Base-by-base conservation (phyloP, 2,329 filamentous ascomycete genomes). In the Penicillium sp. region DNA sequence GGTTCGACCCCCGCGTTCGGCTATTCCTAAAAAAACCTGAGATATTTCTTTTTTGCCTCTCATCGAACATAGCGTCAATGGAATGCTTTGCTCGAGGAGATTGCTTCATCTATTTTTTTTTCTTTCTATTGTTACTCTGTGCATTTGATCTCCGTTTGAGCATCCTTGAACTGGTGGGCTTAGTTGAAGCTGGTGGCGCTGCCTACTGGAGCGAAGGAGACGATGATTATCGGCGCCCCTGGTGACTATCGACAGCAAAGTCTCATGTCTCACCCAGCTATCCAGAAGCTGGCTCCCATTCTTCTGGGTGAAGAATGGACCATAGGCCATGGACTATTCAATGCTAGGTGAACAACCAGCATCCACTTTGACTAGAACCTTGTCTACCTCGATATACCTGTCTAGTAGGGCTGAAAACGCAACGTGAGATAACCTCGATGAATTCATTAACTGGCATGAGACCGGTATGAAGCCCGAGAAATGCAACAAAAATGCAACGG, bases 1-100 rank as follows among this genome's bases (percentile, higher is more conserved):
- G 69, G 70, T 72, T 73, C 70, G 66, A 73, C 65, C 70, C 70
- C 70, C 70, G 66, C 70, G 69, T 73, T 71, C 62, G 70, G 69
- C 69, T 72, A 54, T 63, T 62, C 55, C 58, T 63, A 57, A 55
- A 60, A 56, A 50, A 42, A 49, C 51, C 47, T 52, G 53, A 62
- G 58, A 57, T 52, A 26, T 28, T 29, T 29, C 21, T 42, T 42
- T 42, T 42, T 42, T 42, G 34, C 16, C 2, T 16, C 36, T 0
- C 1, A 8, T n/a, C 4, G 13, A 33, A 33, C 15, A 18, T 18
- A 9, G 16, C 33, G n/a, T 36, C 6, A n/a, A 34, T 34, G 3
- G 4, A 15, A n/a, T 34, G 7, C 13, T 34, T 15, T n/a, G n/a
- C n/a, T 34, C n/a, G 3, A 10, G 2, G 29, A 10, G 9, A 10